Evolutionary conservation across 768 basidiomycete species (phyloP).

Genomic region (Kwoniella europaea): DNA sequence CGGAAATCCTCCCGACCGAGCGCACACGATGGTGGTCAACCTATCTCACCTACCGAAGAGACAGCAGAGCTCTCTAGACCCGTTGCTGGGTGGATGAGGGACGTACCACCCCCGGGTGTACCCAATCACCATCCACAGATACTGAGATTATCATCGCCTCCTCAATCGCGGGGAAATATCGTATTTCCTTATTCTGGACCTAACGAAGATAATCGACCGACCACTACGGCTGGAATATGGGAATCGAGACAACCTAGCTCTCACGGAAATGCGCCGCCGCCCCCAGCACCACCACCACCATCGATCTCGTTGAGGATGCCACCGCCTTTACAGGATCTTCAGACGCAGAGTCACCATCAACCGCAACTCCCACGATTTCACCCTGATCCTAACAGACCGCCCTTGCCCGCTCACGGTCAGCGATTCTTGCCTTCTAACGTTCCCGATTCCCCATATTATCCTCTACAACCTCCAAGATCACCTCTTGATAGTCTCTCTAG

Average conservation of each 20-base stretch:
- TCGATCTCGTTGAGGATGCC: constrained; percentile 11
- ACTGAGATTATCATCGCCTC: constrained; percentile 6
- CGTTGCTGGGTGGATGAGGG: constrained; percentile 50
- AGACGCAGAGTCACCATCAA: not conserved
- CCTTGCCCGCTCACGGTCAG: constrained; percentile 17
- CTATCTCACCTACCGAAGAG: constrained; percentile 40
- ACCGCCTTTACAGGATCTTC: not conserved
- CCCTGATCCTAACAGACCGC: constrained; percentile 28
- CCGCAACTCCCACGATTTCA: constrained; percentile 25
- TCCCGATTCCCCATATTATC: constrained; percentile 32
- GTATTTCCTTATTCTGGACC: constrained; percentile 5
- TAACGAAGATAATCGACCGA: constrained; percentile 16
- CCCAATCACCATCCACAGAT: constrained; percentile 12
- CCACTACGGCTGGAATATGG: constrained; percentile 19
- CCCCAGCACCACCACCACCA: not conserved
- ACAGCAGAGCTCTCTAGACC: constrained; percentile 10
- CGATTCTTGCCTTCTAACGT: constrained; percentile 12
- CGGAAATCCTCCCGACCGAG: constrained; percentile 47
- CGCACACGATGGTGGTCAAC: constrained; percentile 19
- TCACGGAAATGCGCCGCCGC: not conserved
- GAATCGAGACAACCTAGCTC: constrained; percentile 23
- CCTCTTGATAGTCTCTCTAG: constrained; percentile 20
- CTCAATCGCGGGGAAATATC: not conserved
- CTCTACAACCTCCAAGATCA: constrained; percentile 19
- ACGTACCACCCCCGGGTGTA: constrained; percentile 6